Evolutionary conservation across 768 basidiomycete species (phyloP).

Genomic region (Calvatia gigantea): DNA sequence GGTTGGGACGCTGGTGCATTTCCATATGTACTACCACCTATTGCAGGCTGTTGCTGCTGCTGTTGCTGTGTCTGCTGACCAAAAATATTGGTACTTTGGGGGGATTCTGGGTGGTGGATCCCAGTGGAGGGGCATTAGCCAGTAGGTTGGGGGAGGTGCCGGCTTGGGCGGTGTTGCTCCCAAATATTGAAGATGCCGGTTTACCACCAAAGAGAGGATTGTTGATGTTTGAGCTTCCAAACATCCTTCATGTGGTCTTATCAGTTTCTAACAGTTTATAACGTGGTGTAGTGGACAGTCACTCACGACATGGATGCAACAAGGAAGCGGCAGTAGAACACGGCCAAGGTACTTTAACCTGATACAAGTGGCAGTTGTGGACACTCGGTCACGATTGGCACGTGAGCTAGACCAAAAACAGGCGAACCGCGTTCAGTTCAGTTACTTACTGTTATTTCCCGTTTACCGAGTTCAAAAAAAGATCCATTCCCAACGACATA

Average conservation of each 20-base stretch:
- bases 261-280: background rate
- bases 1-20: constrained; percentile 26
- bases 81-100: constrained; percentile 19
- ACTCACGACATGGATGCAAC: constrained; percentile 4
- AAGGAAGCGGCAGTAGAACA: background rate
- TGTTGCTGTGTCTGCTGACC: constrained; percentile 20
- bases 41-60: constrained; percentile 14
- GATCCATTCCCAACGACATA: too few relatives aligned
- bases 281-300: background rate
- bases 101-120: constrained; percentile 16
- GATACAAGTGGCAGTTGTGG: background rate
- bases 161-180: constrained; percentile 25
- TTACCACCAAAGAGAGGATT: constrained; percentile 9
- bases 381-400: background rate
- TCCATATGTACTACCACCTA: constrained; percentile 26
- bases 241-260: background rate
- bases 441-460: too few relatives aligned
- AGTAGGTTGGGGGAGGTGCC: constrained; percentile 15
- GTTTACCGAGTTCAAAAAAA: too few relatives aligned
- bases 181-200: constrained; percentile 31
- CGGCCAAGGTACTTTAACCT: background rate
- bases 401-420: too few relatives aligned
- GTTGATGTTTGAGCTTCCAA: constrained; percentile 15
- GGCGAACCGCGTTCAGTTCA: too few relatives aligned
- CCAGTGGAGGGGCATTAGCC: constrained; percentile 13